Base-by-base conservation (phyloP, 345 rosid species). In the Eucalyptus caleyi region DNA sequence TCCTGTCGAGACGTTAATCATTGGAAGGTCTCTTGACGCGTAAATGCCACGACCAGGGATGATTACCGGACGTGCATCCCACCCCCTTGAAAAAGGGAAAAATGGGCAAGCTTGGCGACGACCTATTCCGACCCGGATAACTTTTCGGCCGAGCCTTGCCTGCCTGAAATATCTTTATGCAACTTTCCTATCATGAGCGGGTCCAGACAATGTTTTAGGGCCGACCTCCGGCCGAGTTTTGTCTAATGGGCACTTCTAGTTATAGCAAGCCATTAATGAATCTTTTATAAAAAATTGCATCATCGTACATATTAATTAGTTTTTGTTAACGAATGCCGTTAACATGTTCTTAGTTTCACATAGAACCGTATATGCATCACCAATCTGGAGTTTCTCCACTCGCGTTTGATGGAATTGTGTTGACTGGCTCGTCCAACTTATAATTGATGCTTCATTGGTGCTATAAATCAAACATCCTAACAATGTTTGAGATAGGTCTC, bases 401-500 rank as follows among this genome's bases (percentile, higher is more conserved):
- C 5, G 6, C 10, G 6, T 32, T 14, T 8, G 77, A 0, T n/a
- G 21, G 77, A 19, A n/a, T 7, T n/a, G 3, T 15, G 37, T n/a
- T 4, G 37, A n/a, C 3, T 0, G 3, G 77, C 37, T 6, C 77
- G 0, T 15, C 18, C 3, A 62, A 62, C 72, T 7, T 15, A 65
- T 65, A 65, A 4, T n/a, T 2, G 72, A 65, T 65, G 37, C 37
- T 30, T 65, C 37, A 15, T 15, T n/a, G 5, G 37, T 0, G 0
- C 37, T 65, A 2, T n/a, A n/a, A 14, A 65, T n/a, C 3, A 2
- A 65, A 65, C 11, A 15, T n/a, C 19, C 19, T 65, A 65, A n/a
- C 3, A n/a, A 0, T 0, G 11, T n/a, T 0, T 0, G 19, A n/a
- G 19, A n/a, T n/a, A n/a, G 19, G 77, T 7, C 0, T 14, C 67